A percentile compares a stretch with the other conserved stretches of the same genome.
These are phyloP conservation scores for Coemansia sp. DNA, from an alignment of 192 early-diverging fungal genomes.

Conservation along the genomic window DNA sequence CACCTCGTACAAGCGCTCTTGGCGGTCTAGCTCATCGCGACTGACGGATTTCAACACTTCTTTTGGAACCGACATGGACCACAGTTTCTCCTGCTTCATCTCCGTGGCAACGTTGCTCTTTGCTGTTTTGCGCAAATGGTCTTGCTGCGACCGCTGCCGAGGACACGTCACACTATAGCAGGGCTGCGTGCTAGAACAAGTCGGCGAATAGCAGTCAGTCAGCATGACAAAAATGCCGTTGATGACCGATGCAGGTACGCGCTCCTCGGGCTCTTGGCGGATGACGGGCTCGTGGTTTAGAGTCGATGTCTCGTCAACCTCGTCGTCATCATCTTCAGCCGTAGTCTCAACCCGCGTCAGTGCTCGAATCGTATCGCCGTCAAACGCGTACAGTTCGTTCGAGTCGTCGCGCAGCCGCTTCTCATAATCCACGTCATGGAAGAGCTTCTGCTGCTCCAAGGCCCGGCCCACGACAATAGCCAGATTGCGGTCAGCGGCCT, in stretches of 20 bases:
- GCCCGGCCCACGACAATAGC: constrained; percentile 86
- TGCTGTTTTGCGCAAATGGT: constrained; percentile 50
- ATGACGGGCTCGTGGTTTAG: constrained; percentile 10
- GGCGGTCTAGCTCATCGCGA: constrained; percentile 78
- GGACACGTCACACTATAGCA: constrained; percentile 94
- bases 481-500: constrained; percentile 83
- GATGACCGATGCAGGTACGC: constrained; percentile 5
- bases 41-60: constrained; percentile 70
- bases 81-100: constrained; percentile 71
- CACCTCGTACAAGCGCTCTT: constrained; percentile 92
- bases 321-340: constrained; percentile 23
- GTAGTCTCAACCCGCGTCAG: constrained; percentile 14
- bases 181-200: constrained; percentile 73
- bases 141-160: constrained; percentile 56
- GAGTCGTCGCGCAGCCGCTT: constrained; percentile 84
- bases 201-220: constrained; percentile 93
- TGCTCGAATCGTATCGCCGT: constrained; percentile 42
- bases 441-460: constrained; percentile 86
- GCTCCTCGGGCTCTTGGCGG: constrained; percentile 5
- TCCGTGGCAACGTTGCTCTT: constrained; percentile 50
- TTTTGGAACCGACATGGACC: constrained; percentile 81
- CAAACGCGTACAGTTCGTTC: constrained; percentile 83
- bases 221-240: constrained; percentile 90
- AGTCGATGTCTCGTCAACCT: constrained; percentile 18
- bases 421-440: constrained; percentile 89